These are phyloP conservation scores for Tripidium arundinaceum DNA, from an alignment of 202 grass and related monocot genomes.

Conservation along the genomic window DNA sequence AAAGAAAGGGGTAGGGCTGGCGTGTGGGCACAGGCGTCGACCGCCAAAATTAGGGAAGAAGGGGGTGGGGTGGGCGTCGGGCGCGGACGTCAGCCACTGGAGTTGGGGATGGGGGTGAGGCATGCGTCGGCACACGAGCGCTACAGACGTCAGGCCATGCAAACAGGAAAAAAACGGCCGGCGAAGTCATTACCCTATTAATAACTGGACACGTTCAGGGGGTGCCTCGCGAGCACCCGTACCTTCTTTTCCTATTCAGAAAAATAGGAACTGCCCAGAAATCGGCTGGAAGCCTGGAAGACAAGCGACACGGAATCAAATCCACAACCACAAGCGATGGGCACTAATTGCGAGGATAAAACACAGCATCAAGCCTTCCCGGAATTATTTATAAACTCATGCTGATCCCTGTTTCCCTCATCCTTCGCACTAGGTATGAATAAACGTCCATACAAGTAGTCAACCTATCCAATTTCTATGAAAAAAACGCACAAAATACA, in stretches of 20 bases:
- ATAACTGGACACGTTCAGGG: neutral
- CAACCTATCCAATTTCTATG: slow-evolving; percentile 8
- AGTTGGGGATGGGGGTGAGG: too few species aligned
- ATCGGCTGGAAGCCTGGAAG: too few species aligned
- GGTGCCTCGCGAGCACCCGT: neutral
- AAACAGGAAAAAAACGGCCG: too few species aligned
- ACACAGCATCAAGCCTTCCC: neutral
- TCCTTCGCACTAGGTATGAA: neutral
- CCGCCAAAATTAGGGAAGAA: too few species aligned
- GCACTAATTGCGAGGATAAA: neutral
- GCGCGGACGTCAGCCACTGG: too few species aligned
- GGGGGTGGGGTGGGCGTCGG: too few species aligned
- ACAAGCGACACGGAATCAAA: neutral
- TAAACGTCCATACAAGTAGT: slow-evolving; percentile 30
- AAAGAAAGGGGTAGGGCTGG: too few species aligned
- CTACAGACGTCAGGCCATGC: too few species aligned
- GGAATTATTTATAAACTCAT: neutral
- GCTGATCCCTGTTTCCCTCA: neutral
- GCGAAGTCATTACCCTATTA: too few species aligned
- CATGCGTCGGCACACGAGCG: too few species aligned
- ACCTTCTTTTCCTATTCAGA: neutral
- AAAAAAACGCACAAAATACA: slow-evolving; percentile 17
- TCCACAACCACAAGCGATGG: neutral
- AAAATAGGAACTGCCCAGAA: neutral
- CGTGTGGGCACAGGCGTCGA: too few species aligned